Evolutionary conservation across 116 monocot genomes (phyloP).

Genomic region (Phalaenopsis hybrid): DNA sequence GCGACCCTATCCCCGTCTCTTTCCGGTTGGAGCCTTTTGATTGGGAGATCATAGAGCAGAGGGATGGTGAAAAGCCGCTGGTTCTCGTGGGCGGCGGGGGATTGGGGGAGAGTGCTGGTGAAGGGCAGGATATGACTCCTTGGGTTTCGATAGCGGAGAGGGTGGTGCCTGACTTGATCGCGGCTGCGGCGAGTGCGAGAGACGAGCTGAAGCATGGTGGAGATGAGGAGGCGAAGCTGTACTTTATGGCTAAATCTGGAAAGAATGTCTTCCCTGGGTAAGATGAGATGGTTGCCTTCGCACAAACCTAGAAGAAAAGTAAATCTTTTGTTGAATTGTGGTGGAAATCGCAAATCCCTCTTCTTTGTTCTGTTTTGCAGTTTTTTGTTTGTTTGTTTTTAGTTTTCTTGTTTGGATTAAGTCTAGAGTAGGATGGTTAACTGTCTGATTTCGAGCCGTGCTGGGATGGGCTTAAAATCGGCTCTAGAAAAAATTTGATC

Average conservation of each 20-base stretch:
- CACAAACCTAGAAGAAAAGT: too few species aligned
- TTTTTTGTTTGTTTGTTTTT: too few species aligned
- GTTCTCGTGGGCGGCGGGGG: conserved; percentile 19
- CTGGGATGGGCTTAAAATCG: too few species aligned
- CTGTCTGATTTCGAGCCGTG: too few species aligned
- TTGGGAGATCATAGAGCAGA: conserved; percentile 26
- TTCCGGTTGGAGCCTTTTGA: conserved; percentile 36
- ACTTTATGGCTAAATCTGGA: conserved; percentile 43
- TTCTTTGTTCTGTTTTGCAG: too few species aligned
- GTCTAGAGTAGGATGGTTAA: too few species aligned
- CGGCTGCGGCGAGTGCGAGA: conserved; percentile 9
- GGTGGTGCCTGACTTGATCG: conserved; percentile 14
- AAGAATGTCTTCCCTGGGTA: conserved; percentile 54
- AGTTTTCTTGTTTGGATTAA: too few species aligned
- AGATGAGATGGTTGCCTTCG: not conserved
- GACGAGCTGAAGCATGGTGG: conserved; percentile 2
- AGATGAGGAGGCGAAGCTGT: conserved; percentile 23
- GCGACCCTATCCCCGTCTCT: conserved; percentile 12
- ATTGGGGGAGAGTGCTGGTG: not conserved
- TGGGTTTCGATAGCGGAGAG: conserved; percentile 31
- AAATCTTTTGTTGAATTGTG: too few species aligned
- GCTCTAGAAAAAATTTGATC: too few species aligned
- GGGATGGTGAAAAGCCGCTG: conserved; percentile 30
- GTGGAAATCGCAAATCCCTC: too few species aligned
- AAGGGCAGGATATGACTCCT: conserved; percentile 7